Evolutionary conservation across 768 basidiomycete genomes (phyloP).

Genomic region (Saitozyma podzolica): DNA sequence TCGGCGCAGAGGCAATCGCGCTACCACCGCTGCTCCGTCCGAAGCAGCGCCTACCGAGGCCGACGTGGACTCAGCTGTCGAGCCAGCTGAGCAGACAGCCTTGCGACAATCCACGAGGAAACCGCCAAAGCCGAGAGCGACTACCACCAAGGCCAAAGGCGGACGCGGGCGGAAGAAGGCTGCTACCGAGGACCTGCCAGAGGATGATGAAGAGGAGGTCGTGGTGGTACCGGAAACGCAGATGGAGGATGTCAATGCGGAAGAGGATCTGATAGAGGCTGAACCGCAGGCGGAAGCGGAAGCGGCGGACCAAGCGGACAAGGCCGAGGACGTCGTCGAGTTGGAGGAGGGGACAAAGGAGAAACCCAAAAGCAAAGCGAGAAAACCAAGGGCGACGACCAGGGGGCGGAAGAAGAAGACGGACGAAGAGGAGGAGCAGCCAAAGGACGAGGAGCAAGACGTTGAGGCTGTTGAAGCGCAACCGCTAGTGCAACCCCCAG

Average conservation of each 20-base stretch:
- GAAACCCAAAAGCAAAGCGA: neutral
- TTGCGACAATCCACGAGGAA: slow-evolving; percentile 1
- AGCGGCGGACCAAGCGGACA: slow-evolving; percentile 3
- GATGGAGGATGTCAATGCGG: slow-evolving; percentile 4
- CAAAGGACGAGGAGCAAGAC: slow-evolving; percentile 8
- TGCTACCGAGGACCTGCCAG: slow-evolving; percentile 1
- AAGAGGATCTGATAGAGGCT: slow-evolving; percentile 1
- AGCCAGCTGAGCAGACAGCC: slow-evolving; percentile 9
- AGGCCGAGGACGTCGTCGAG: neutral
- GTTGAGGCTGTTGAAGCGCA: slow-evolving; percentile 1
- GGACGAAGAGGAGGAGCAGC: neutral
- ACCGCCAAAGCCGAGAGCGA: slow-evolving; percentile 28
- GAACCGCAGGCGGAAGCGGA: slow-evolving; percentile 3
- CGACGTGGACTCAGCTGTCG: slow-evolving; percentile 12
- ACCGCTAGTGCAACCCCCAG: too few relatives aligned
- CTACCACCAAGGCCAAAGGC: slow-evolving; percentile 5
- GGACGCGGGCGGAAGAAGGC: slow-evolving; percentile 13
- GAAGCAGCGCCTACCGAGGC: slow-evolving; percentile 2
- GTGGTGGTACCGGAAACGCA: slow-evolving; percentile 6
- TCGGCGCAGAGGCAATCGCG: neutral
- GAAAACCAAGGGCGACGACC: slow-evolving; percentile 8
- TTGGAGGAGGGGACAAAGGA: too few relatives aligned
- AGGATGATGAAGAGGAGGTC: slow-evolving; percentile 6
- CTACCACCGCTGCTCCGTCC: slow-evolving; percentile 11
- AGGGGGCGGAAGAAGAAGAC: slow-evolving; percentile 9